phyloP scores from a whole-genome alignment of 352 stramenopile genomes.

The Globisporangium heterothallicum region DNA sequence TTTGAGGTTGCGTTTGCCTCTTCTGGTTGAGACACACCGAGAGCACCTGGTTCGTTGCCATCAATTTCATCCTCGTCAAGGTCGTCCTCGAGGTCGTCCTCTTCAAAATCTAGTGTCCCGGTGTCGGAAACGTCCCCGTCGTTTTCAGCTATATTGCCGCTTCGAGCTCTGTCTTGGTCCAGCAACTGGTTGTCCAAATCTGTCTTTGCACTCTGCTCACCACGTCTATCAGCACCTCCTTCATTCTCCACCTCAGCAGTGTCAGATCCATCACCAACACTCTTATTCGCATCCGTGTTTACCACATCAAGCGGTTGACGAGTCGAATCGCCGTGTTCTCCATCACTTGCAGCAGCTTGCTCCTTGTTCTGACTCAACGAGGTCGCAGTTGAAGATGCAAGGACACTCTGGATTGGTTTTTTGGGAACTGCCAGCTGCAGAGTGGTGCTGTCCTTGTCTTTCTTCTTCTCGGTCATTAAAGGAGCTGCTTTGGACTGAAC shows the following conservation, averaged over 20 bases:
- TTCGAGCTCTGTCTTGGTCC: conserved; percentile 1
- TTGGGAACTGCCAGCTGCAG: background rate
- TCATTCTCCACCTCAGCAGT: too few relatives aligned
- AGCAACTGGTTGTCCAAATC: background rate
- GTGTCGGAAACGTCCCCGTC: conserved; percentile 29
- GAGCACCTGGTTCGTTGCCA: background rate
- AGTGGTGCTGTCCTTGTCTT: background rate
- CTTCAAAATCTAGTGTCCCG: conserved; percentile 32
- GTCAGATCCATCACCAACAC: background rate
- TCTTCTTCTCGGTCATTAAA: background rate
- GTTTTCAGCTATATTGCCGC: conserved; percentile 5
- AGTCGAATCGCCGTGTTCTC: background rate
- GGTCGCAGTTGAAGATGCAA: background rate
- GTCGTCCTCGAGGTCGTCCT: conserved; percentile 24
- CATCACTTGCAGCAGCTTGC: background rate
- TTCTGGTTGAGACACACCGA: background rate
- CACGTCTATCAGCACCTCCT: background rate
- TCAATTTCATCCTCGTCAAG: conserved; percentile 7
- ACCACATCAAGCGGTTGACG: background rate
- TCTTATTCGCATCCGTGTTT: background rate
- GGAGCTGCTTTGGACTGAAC: background rate
- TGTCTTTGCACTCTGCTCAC: background rate
- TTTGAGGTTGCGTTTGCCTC: too few relatives aligned
- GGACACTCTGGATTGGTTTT: background rate
- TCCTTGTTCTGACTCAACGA: background rate